These are phyloP conservation scores for Pseudocercospora eumusae DNA, from an alignment of 2,329 filamentous ascomycete species.

Conservation along the genomic window DNA sequence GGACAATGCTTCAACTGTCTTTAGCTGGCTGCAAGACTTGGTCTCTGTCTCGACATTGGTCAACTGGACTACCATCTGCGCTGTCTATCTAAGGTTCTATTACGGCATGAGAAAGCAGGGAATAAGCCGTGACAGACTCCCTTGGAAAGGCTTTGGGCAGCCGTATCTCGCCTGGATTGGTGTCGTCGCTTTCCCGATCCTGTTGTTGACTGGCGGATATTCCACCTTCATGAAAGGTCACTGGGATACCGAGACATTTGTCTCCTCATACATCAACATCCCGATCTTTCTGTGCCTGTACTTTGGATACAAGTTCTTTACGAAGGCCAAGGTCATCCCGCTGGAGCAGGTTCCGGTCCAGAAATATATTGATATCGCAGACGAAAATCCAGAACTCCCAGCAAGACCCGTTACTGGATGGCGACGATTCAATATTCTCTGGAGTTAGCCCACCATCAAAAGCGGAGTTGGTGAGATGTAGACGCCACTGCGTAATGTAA, in stretches of 20 bases:
- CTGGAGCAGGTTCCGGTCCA: constrained; percentile 20
- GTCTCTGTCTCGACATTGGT: constrained; percentile 68
- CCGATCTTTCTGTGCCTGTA: constrained; percentile 60
- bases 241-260: constrained; percentile 61
- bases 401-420: constrained; percentile 16
- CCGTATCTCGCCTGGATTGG: constrained; percentile 61
- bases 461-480: neutral
- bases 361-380: constrained; percentile 23
- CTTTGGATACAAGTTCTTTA: constrained; percentile 56
- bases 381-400: constrained; percentile 22
- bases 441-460: too few species aligned
- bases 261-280: constrained; percentile 62
- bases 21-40: constrained; percentile 67
- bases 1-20: constrained; percentile 38
- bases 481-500: neutral
- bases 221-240: constrained; percentile 57
- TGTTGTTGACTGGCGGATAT: constrained; percentile 45
- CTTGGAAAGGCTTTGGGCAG: constrained; percentile 67
- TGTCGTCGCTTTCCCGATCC: constrained; percentile 60
- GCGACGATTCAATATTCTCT: constrained; percentile 22
- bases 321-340: constrained; percentile 51
- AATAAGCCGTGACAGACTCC: constrained; percentile 58
- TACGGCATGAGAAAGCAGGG: constrained; percentile 57
- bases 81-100: constrained; percentile 65
- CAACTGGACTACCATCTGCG: constrained; percentile 64